phyloP scores from a whole-genome alignment of 805 yeast species.

The Candida suzukii region DNA sequence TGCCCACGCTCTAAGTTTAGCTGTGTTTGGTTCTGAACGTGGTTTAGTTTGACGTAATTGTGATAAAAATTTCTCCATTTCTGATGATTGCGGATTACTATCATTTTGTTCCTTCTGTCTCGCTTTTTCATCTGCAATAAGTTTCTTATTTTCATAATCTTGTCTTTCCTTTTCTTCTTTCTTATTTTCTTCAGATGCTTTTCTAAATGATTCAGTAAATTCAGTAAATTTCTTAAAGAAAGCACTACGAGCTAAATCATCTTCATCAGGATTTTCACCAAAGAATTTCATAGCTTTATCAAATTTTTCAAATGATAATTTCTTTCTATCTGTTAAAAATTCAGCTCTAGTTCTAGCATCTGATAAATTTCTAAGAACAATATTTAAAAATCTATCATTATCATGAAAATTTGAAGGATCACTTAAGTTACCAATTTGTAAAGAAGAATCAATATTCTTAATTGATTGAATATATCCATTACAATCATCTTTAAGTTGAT shows the following conservation, averaged over 20 bases:
- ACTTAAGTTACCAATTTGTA: slow-evolving; percentile 79
- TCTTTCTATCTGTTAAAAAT: slow-evolving; percentile 55
- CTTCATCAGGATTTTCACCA: slow-evolving; percentile 77
- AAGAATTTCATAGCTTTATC: slow-evolving; percentile 69
- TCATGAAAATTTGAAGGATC: slow-evolving; percentile 79
- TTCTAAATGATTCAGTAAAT: slow-evolving; percentile 72
- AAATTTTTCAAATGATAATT: slow-evolving; percentile 57
- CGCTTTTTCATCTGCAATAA: slow-evolving; percentile 38
- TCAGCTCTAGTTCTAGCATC: slow-evolving; percentile 68
- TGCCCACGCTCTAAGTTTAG: slow-evolving; percentile 73
- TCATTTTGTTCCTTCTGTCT: slow-evolving; percentile 16
- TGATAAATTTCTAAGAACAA: slow-evolving; percentile 60
- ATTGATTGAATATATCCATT: slow-evolving; percentile 52
- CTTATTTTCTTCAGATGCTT: slow-evolving; percentile 72
- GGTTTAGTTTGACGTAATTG: slow-evolving; percentile 85
- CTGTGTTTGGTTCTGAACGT: slow-evolving; percentile 68
- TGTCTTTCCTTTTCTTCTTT: slow-evolving; percentile 77
- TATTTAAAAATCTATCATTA: slow-evolving; percentile 58
- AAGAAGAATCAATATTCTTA: slow-evolving; percentile 63
- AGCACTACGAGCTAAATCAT: slow-evolving; percentile 53
- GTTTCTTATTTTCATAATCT: slow-evolving; percentile 69
- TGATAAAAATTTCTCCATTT: slow-evolving; percentile 84
- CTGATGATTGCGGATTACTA: slow-evolving; percentile 28
- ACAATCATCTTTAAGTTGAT: slow-evolving; percentile 74
- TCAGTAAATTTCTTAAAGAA: slow-evolving; percentile 78